These are phyloP conservation scores for Laburnicola sp. DNA, from an alignment of 2,329 filamentous ascomycete species.

Conservation along the genomic window DNA sequence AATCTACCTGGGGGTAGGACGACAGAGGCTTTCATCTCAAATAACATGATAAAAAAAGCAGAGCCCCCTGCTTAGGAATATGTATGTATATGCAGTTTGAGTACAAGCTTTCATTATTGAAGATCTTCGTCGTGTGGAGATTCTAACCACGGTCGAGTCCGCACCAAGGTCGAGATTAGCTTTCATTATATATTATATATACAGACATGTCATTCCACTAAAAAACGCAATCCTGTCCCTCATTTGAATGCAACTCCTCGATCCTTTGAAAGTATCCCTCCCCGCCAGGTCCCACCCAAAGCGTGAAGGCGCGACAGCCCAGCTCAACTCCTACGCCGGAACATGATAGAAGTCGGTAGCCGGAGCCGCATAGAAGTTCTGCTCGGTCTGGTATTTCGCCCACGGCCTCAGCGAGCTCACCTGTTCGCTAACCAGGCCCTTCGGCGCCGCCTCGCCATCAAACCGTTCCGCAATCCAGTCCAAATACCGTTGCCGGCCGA, in stretches of 20 bases:
- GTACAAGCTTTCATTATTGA: too few relatives aligned
- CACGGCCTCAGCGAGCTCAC: neutral
- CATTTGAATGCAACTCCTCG: neutral
- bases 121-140: too few relatives aligned
- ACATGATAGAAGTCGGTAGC: neutral
- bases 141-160: too few relatives aligned
- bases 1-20: too few relatives aligned
- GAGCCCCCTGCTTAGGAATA: too few relatives aligned
- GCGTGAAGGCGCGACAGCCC: neutral
- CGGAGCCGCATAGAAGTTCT: neutral
- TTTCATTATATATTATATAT: neutral
- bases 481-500: conserved; percentile 35
- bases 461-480: conserved; percentile 36
- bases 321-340: neutral
- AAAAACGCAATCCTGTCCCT: neutral
- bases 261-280: neutral
- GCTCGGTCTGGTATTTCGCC: neutral
- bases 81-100: neutral
- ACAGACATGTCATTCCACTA: neutral
- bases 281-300: neutral
- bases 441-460: neutral
- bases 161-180: too few relatives aligned
- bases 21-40: too few relatives aligned
- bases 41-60: too few relatives aligned
- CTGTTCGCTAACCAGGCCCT: neutral